Conservation (phyloP, 2,329 filamentous ascomycete species). For the Corniculantispora saksenae region DNA sequence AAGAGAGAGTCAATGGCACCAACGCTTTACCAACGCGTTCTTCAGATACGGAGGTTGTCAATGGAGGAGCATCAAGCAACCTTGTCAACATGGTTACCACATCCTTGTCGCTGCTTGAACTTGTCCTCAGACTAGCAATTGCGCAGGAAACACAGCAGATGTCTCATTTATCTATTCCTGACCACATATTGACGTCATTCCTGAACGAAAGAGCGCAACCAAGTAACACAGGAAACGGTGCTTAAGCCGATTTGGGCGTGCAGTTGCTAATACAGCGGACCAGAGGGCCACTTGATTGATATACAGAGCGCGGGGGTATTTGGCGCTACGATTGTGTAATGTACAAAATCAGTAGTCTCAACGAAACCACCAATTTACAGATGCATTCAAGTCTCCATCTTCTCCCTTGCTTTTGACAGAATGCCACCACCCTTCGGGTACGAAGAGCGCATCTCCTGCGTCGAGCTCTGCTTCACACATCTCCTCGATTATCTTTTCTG, state of each 20-base stretch:
- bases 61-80: constrained; percentile 24
- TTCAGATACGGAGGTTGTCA: neutral
- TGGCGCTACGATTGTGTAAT: neutral
- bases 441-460: constrained; percentile 49
- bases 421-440: constrained; percentile 48
- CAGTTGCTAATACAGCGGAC: neutral
- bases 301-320: neutral
- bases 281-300: too few species aligned
- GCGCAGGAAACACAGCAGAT: constrained; percentile 91
- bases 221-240: neutral
- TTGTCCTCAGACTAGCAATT: constrained; percentile 80
- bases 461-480: constrained; percentile 57
- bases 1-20: too few species aligned
- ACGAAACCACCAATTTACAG: constrained; percentile 50
- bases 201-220: constrained; percentile 39
- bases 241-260: neutral
- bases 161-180: constrained; percentile 84
- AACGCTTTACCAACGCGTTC: neutral
- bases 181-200: constrained; percentile 88
- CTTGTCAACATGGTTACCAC: constrained; percentile 53
- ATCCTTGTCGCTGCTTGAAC: constrained; percentile 78
- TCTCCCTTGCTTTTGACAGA: constrained; percentile 42
- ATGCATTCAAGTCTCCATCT: constrained; percentile 41
- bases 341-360: constrained; percentile 22
- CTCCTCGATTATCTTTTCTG: constrained; percentile 31